phyloP scores from a whole-genome alignment of 2,329 filamentous ascomycete genomes.

The Fusarium incarnatum region DNA sequence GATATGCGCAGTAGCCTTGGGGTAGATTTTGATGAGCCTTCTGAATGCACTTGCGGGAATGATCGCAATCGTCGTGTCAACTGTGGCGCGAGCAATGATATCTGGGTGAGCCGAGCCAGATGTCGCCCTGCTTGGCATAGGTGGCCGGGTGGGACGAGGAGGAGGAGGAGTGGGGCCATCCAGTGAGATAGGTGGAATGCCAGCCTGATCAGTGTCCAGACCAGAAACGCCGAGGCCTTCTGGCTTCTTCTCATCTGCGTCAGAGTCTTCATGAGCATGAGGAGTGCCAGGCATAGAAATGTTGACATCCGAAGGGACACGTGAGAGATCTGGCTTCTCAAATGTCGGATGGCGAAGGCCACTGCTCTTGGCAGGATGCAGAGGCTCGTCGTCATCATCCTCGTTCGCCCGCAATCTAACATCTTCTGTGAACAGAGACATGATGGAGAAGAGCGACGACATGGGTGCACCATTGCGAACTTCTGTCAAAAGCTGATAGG shows the following conservation, averaged over 20 bases:
- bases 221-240: constrained; percentile 24
- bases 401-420: constrained; percentile 83
- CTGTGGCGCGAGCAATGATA: constrained; percentile 93
- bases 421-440: constrained; percentile 96
- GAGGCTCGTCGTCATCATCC: constrained; percentile 66
- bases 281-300: constrained; percentile 56
- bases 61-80: constrained; percentile 97
- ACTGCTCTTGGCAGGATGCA: constrained; percentile 42
- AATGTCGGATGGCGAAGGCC: constrained; percentile 48
- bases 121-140: constrained; percentile 56
- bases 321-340: constrained; percentile 33
- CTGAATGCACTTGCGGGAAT: constrained; percentile 97
- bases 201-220: constrained; percentile 51
- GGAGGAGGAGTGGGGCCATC: constrained; percentile 58
- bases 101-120: constrained; percentile 92
- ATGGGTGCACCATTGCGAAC: constrained; percentile 98
- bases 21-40: constrained; percentile 91
- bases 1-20: constrained; percentile 95
- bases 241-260: constrained; percentile 30
- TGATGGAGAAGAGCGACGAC: constrained; percentile 97
- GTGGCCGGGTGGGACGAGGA: constrained; percentile 51
- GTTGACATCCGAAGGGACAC: constrained; percentile 36
- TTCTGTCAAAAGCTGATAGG: constrained; percentile 94
- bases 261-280: constrained; percentile 48
- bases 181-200: constrained; percentile 80